Conservation (phyloP, 768 basidiomycete genomes). For the Lentinula edodes region DNA sequence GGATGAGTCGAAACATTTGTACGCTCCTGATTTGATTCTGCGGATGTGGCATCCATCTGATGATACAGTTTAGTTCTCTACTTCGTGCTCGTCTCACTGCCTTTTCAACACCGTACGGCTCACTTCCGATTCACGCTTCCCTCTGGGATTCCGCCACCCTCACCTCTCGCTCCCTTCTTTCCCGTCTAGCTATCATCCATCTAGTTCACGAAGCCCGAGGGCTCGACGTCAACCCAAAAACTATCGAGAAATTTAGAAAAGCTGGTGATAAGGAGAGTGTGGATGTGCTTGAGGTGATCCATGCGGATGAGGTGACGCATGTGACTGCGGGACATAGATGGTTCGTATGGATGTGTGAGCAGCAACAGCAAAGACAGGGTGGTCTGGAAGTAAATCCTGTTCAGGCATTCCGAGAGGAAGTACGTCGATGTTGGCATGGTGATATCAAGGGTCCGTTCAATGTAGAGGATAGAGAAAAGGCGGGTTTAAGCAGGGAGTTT, state of each 20-base stretch:
- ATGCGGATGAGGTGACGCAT: constrained; percentile 77
- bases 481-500: constrained; percentile 66
- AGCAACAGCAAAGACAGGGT: constrained; percentile 24
- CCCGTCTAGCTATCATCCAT: constrained; percentile 79
- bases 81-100: constrained; percentile 58
- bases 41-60: background rate
- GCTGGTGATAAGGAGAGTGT: constrained; percentile 67
- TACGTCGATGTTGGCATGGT: constrained; percentile 63
- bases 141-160: constrained; percentile 75
- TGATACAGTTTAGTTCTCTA: constrained; percentile 34
- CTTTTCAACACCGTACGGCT: constrained; percentile 66
- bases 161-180: constrained; percentile 61
- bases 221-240: constrained; percentile 77
- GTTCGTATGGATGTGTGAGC: constrained; percentile 73
- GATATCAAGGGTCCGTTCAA: constrained; percentile 83
- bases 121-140: constrained; percentile 67
- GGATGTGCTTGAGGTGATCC: constrained; percentile 65
- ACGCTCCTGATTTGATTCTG: constrained; percentile 5
- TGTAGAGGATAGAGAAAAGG: constrained; percentile 62
- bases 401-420: constrained; percentile 62
- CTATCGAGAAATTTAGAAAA: constrained; percentile 65
- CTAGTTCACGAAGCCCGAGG: constrained; percentile 83
- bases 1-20: constrained; percentile 85
- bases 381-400: constrained; percentile 44
- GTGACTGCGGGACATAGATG: constrained; percentile 80